Conservation (phyloP, 768 basidiomycete genomes). For the Leucocoprinus leucothites region DNA sequence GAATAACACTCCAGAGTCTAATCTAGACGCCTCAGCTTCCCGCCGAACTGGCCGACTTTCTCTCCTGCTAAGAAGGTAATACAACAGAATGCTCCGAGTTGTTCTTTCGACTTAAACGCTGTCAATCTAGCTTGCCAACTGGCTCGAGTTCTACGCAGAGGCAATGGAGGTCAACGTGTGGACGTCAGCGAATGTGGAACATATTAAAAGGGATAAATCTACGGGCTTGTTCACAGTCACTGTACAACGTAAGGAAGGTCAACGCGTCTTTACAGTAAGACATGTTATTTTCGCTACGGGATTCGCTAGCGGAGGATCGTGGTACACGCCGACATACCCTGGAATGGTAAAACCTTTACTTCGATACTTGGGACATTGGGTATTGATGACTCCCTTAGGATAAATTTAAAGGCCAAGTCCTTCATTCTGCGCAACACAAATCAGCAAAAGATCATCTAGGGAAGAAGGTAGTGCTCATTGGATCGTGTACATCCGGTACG, state of each 20-base stretch:
- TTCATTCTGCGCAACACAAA: slow-evolving; percentile 51
- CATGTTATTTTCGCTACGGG: slow-evolving; percentile 59
- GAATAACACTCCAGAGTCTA: not conserved
- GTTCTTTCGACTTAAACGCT: not conserved
- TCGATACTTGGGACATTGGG: not conserved
- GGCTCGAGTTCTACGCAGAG: slow-evolving; percentile 61
- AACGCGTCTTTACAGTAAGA: slow-evolving; percentile 35
- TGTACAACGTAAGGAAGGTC: slow-evolving; percentile 30
- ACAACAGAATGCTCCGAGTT: not conserved
- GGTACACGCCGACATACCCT: slow-evolving; percentile 42
- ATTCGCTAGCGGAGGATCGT: slow-evolving; percentile 36
- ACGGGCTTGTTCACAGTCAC: slow-evolving; percentile 9
- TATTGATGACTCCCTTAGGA: slow-evolving; percentile 24
- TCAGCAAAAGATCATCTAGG: slow-evolving; percentile 45
- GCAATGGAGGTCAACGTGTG: slow-evolving; percentile 62
- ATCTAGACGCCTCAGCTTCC: slow-evolving; percentile 37
- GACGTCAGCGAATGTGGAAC: slow-evolving; percentile 46
- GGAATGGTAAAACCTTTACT: slow-evolving; percentile 29
- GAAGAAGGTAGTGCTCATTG: slow-evolving; percentile 53
- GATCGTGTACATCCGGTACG: slow-evolving; percentile 52
- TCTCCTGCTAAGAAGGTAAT: slow-evolving; percentile 46
- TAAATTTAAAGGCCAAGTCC: slow-evolving; percentile 43
- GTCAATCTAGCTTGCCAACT: slow-evolving; percentile 46
- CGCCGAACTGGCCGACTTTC: slow-evolving; percentile 54
- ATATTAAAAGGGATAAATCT: slow-evolving; percentile 29